These are phyloP conservation scores for Anisodus tanguticus DNA, from an alignment of 257 asterid genomes.

Conservation along the genomic window DNA sequence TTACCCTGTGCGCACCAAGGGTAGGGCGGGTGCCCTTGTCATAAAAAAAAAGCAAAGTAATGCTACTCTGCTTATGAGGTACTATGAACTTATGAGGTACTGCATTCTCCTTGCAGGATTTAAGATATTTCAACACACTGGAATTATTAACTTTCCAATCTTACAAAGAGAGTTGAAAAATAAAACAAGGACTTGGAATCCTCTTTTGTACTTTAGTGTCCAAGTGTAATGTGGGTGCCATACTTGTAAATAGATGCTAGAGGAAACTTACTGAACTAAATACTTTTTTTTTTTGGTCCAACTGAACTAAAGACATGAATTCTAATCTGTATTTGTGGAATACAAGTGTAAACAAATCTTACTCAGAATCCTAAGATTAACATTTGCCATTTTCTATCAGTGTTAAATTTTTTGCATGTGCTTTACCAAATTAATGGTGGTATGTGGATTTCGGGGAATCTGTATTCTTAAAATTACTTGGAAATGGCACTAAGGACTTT, in stretches of 20 bases:
- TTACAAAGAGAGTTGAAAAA: background rate
- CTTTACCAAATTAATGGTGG: background rate
- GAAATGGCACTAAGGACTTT: background rate
- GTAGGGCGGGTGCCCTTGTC: no score
- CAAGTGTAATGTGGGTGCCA: background rate
- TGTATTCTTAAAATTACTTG: background rate
- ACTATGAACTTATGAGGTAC: background rate
- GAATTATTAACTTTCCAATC: background rate
- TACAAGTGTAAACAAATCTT: background rate
- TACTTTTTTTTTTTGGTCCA: background rate
- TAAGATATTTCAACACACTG: background rate
- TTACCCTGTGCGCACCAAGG: no score
- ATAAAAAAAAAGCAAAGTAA: background rate
- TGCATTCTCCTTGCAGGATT: background rate
- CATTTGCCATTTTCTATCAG: constrained; percentile 14
- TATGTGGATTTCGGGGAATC: background rate
- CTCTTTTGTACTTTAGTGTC: constrained; percentile 1
- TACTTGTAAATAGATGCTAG: constrained; percentile 18
- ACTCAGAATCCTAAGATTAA: background rate
- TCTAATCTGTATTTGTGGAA: background rate
- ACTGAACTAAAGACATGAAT: constrained; percentile 21
- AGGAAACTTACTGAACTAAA: constrained; percentile 16
- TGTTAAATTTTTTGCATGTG: background rate
- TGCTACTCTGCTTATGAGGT: no score
- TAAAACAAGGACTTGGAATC: constrained; percentile 18